These are phyloP conservation scores for Fusarium sp. DNA, from an alignment of 2,329 filamentous ascomycete species.

Conservation along the genomic window DNA sequence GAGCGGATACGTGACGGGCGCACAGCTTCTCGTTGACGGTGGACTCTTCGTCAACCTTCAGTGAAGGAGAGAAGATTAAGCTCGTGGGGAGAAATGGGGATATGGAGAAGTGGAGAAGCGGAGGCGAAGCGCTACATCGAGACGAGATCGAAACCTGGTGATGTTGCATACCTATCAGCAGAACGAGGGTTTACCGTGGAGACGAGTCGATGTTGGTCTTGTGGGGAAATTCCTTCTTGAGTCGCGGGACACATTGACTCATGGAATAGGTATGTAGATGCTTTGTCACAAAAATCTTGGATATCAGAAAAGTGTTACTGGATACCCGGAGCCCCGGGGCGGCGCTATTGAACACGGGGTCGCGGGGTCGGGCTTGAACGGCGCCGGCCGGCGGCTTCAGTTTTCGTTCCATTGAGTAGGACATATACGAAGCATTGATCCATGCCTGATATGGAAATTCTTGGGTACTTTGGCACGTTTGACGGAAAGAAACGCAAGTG, in stretches of 20 bases:
- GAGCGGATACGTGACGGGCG: conserved; percentile 83
- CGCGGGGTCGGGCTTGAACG: conserved; percentile 30
- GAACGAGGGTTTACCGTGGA: conserved; percentile 15
- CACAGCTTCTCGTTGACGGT: conserved; percentile 86
- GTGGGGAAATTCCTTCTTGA: conserved; percentile 1
- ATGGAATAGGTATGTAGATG: conserved; percentile 3
- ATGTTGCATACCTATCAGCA: neutral
- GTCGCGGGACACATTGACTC: conserved; percentile 21
- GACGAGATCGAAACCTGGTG: conserved; percentile 10
- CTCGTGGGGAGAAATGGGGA: conserved; percentile 26
- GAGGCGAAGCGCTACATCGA: conserved; percentile 9
- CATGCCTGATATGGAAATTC: conserved; percentile 6
- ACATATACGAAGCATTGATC: conserved; percentile 5
- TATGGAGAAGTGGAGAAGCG: conserved; percentile 18
- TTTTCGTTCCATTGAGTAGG: conserved; percentile 2
- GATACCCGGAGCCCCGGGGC: conserved; percentile 24
- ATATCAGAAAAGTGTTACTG: conserved; percentile 1
- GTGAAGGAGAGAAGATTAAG: conserved; percentile 51
- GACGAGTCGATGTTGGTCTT: conserved; percentile 1
- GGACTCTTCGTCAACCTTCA: conserved; percentile 91
- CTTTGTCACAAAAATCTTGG: conserved; percentile 10
- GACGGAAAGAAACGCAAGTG: conserved; percentile 1
- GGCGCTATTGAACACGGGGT: conserved; percentile 6
- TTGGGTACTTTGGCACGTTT: conserved; percentile 1
- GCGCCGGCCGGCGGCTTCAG: conserved; percentile 14